Percentiles rank a stretch among this genome's conserved stretches.
phyloP scores from a whole-genome alignment of 225 moss, liverwort and hornwort genomes.

The Marchantia polymorpha region DNA sequence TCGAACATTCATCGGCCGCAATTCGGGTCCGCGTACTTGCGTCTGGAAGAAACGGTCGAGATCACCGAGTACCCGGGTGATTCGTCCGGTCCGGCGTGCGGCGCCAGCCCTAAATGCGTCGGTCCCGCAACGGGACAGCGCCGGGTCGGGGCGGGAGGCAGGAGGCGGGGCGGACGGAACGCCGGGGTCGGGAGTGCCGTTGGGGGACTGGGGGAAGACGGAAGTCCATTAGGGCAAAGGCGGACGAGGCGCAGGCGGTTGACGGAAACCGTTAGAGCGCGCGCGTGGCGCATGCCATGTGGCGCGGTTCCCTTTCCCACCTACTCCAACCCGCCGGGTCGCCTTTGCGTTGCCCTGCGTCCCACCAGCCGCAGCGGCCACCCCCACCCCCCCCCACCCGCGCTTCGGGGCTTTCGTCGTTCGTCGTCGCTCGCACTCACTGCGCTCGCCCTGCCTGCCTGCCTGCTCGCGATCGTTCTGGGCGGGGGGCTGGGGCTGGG shows the following conservation, averaged over 20 bases:
- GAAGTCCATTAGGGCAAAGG: conserved; percentile 1
- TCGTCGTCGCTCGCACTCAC: background rate
- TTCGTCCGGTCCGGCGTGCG: background rate
- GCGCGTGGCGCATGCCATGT: conserved; percentile 28
- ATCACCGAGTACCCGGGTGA: background rate
- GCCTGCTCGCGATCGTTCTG: background rate
- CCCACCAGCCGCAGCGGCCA: too few species aligned
- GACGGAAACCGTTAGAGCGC: conserved; percentile 37
- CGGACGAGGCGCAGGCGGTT: conserved; percentile 15
- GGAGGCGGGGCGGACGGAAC: background rate
- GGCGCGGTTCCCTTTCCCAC: conserved; percentile 18
- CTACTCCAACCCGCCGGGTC: conserved; percentile 21
- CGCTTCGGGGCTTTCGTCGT: background rate
- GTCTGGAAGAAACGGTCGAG: background rate
- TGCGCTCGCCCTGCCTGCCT: background rate
- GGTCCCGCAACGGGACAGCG: background rate
- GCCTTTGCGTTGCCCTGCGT: conserved; percentile 5
- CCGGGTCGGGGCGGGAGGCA: background rate
- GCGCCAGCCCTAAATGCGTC: conserved; percentile 2
- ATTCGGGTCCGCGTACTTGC: background rate
- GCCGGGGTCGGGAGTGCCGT: background rate
- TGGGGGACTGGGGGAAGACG: background rate
- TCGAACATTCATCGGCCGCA: conserved; percentile 19
- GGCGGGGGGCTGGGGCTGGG: background rate
- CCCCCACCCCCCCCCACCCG: background rate